Evolutionary conservation across 23 red algal species (phyloP).

Genomic region (Gracilaria gracilis): DNA sequence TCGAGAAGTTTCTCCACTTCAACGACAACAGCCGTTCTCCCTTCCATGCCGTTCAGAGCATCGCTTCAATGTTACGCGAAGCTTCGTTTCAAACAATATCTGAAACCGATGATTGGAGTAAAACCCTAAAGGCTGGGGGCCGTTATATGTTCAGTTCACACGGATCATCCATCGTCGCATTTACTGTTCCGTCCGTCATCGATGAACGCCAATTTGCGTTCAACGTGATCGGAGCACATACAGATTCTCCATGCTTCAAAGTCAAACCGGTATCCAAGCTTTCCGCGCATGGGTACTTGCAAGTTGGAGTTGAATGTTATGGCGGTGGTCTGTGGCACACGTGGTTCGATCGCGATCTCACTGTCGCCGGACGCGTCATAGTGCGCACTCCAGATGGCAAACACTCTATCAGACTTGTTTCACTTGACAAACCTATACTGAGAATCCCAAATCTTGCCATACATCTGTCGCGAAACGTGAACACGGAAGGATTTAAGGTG

Average conservation of each 20-base stretch:
- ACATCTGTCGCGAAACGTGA: conserved; percentile 81
- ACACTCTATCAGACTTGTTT: conserved; percentile 54
- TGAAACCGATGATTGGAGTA: conserved; percentile 48
- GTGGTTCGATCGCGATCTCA: conserved; percentile 95
- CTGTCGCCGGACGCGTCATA: conserved; percentile 82
- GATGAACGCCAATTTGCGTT: conserved; percentile 37
- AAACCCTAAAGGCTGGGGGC: conserved; percentile 23
- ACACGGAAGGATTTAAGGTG: conserved; percentile 74
- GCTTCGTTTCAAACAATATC: conserved; percentile 50
- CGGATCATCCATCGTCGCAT: conserved; percentile 79
- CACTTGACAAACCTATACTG: conserved; percentile 58
- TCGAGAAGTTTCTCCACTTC: conserved; percentile 62
- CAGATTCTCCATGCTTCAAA: conserved; percentile 92
- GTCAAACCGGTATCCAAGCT: conserved; percentile 78
- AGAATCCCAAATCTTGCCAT: conserved; percentile 90
- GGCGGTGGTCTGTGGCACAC: conserved; percentile 96
- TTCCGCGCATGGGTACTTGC: conserved; percentile 43
- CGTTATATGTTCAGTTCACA: conserved; percentile 71
- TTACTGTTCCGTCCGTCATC: conserved; percentile 21
- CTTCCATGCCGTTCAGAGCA: conserved; percentile 75
- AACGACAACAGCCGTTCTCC: conserved; percentile 74
- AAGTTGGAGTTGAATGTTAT: conserved; percentile 87
- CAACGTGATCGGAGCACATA: conserved; percentile 83
- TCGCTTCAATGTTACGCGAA: conserved; percentile 30
- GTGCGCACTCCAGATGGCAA: conserved; percentile 21